Conservation (phyloP, 345 rosid genomes). For the Bruguiera sexangula region DNA sequence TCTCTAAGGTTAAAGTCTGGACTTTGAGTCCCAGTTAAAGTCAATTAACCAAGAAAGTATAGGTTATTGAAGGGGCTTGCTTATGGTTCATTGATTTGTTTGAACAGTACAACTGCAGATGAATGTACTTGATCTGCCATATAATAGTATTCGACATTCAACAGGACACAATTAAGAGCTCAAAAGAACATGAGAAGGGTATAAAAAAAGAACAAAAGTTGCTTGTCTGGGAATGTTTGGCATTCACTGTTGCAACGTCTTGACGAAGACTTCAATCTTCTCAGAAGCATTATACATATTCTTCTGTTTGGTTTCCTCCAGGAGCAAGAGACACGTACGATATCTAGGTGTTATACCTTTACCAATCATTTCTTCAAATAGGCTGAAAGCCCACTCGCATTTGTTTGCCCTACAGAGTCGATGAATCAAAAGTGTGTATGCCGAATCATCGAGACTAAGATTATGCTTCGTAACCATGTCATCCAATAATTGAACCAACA, state of each 20-base stretch:
- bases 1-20: no score
- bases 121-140: no score
- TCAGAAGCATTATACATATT: conserved; percentile 50
- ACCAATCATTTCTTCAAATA: conserved; percentile 71
- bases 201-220: neutral
- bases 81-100: no score
- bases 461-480: conserved; percentile 74
- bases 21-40: no score
- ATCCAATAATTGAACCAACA: conserved; percentile 51
- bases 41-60: no score
- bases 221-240: neutral
- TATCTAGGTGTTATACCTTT: conserved; percentile 62
- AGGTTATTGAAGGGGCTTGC: no score
- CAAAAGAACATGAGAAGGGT: neutral
- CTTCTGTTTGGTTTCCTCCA: conserved; percentile 57
- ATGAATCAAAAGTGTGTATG: conserved; percentile 73
- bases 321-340: conserved; percentile 57
- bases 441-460: conserved; percentile 68
- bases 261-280: conserved; percentile 57
- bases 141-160: no score
- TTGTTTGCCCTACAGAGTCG: conserved; percentile 63
- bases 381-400: conserved; percentile 60
- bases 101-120: no score
- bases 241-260: conserved; percentile 36
- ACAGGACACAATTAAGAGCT: neutral